Evolutionary conservation across 2,329 filamentous ascomycete genomes (phyloP).

Genomic region (Alternaria sp.): DNA sequence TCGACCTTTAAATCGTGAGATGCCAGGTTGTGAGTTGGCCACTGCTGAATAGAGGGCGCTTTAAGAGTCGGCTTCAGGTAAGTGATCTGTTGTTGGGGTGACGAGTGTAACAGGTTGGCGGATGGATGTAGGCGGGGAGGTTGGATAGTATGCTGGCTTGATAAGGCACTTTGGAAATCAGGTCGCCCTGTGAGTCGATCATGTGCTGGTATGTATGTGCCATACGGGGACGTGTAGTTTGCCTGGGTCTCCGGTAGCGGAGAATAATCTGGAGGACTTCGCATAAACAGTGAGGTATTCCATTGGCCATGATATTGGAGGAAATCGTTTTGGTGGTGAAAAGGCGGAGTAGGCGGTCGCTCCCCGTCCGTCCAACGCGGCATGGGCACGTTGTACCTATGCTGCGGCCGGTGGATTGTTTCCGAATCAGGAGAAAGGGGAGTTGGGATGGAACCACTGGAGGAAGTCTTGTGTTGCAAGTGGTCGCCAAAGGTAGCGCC

Average conservation of each 20-base stretch:
- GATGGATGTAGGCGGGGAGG: not conserved
- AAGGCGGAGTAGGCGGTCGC: constrained; percentile 10
- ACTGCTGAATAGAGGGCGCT: constrained; percentile 22
- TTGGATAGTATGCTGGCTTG: not conserved
- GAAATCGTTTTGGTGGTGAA: constrained; percentile 4
- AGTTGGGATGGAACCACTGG: constrained; percentile 4
- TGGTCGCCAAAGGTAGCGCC: not conserved
- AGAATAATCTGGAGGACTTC: not conserved
- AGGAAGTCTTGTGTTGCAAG: not conserved
- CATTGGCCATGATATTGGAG: not conserved
- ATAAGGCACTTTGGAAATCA: not conserved
- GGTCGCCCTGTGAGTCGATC: not conserved
- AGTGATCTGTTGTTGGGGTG: not conserved
- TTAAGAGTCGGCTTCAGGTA: not conserved
- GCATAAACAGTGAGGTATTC: not conserved
- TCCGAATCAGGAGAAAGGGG: not conserved
- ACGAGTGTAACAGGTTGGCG: not conserved
- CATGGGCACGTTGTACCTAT: not conserved
- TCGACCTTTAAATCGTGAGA: constrained; percentile 11
- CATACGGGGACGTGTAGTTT: not conserved
- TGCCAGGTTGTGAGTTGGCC: constrained; percentile 18
- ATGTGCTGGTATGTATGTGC: not conserved
- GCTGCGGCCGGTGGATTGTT: not conserved
- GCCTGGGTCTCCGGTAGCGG: not conserved
- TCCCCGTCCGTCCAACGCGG: not conserved